Evolutionary conservation across 192 early-diverging fungal species (phyloP), one percentile per base, ranked within the genome.

Genomic region (Podila horticola): DNA sequence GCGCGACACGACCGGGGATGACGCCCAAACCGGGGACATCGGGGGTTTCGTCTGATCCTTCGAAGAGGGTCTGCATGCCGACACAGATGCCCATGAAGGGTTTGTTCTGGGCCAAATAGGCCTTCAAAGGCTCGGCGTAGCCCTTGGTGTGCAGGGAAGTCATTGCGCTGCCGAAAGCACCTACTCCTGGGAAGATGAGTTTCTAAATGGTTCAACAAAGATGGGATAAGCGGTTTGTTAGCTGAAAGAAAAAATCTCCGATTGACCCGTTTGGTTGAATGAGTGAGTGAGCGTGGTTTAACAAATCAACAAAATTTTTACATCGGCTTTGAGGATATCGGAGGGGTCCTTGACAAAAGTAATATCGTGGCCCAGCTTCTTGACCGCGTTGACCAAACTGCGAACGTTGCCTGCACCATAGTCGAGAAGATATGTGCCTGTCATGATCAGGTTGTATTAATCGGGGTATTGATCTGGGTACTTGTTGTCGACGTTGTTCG

Each of bases 351-450:
- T 85, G 50, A 99, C 94, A 65, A 83, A 87, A 58, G 91, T 87
- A 63, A 99, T 93, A 24, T 91, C 88, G 83, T 93, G 92, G 26
- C 97, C 98, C n/a, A 98, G 88, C 71, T 90, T 84, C 66, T 92
- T 87, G 59, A 99, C 94, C 1, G 97, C 97, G 68, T 99, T 99
- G 63, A 97, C 88, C 64, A 99, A 87, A 66, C 95, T 96, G 62
- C 97, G 95, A 58, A 99, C 97, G 84, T 99, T 99, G 31, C 98
- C 98, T n/a, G 98, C 98, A 28, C 98, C 98, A 87, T 99, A 99
- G 89, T 99, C 98, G 50, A 99, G 90, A 34, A 99, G 88, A 82
- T 92, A 96, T 71, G 90, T 79, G 49, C 86, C 87, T 29, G 75
- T 64, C 89, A 90, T 90, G 41, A 45, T 45, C 41, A 15, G 41